A percentile compares a stretch with the other conserved stretches of the same genome.
These are phyloP conservation scores for Scenedesmus sp. DNA, from an alignment of 163 green algal species.

Conservation along the genomic window DNA sequence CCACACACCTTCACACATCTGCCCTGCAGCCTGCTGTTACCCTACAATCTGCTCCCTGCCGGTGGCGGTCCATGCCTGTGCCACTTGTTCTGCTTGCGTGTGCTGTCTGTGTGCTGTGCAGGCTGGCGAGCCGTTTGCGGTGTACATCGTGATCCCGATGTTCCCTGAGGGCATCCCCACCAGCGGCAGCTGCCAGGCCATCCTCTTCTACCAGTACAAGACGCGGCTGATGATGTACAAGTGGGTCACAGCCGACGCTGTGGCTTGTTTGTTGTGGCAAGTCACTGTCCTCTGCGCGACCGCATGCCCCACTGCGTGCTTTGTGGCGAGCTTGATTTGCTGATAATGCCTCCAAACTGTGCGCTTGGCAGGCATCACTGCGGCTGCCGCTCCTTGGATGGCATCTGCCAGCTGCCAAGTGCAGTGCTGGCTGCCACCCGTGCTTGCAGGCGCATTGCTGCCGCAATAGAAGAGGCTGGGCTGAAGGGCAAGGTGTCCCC, in stretches of 20 bases:
- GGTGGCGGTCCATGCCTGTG: not conserved
- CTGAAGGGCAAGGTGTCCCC: conserved; percentile 47
- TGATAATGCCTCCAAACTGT: no score
- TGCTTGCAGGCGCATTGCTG: conserved; percentile 60
- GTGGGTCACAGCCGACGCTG: conserved; percentile 2
- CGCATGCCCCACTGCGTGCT: no score
- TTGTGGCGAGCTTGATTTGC: no score
- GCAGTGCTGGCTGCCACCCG: not conserved
- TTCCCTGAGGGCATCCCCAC: conserved; percentile 68
- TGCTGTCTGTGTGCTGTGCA: no score
- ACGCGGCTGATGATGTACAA: conserved; percentile 72
- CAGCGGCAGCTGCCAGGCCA: conserved; percentile 61
- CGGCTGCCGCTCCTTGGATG: no score
- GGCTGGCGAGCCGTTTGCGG: conserved; percentile 62
- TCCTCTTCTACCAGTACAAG: conserved; percentile 67
- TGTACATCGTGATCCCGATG: conserved; percentile 68
- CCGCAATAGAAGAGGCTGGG: conserved; percentile 47
- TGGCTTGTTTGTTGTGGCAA: no score
- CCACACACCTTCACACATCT: not conserved
- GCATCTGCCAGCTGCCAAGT: no score
- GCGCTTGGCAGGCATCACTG: no score
- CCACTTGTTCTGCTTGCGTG: not conserved
- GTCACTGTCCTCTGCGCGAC: no score
- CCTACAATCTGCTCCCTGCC: not conserved
- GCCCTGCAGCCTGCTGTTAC: not conserved